Base-by-base conservation (phyloP, 2,329 filamentous ascomycete species). In the Neopestalotiopsis clavispora region DNA sequence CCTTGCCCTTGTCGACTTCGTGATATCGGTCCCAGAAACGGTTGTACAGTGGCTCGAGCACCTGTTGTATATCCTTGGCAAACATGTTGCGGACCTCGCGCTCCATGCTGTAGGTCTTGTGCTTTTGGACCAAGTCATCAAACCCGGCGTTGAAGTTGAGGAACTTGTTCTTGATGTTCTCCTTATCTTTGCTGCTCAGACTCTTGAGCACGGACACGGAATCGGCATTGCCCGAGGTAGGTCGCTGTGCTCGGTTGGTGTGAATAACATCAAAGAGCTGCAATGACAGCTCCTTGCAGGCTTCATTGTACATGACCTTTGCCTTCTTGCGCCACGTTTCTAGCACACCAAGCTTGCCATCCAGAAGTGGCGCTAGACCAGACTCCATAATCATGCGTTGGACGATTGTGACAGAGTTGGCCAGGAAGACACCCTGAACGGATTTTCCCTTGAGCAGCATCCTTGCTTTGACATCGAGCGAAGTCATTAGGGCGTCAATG, bases 11-110 rank as follows among this genome's bases (percentile, higher is more conserved):
- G 82, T 98, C 95, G 72, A 98, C 91, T 81, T 98, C 96, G 79
- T 98, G 95, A 79, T 99, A 99, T 34, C 95, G 89, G 81, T 98
- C 96, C 90, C 94, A 98, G 82, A 99, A 99, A 60, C 96, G 89
- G 71, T 92, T 92, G 82, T 99, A 99, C 14, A 99, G 86, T 67
- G 95, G 95, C 82, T 98, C 95, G 68, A 99, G 91, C 83, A 97
- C 94, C 75, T 91, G 91, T 79, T 96, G 94, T 72, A 98, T 91
- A 77, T 98, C 95, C 74, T 91, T 90, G 17, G 90, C 91, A 75
- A 98, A 88, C 81, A 92, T 89, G 71, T 89, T 87, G 58, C 94
- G 89, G 40, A 98, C 95, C 78, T 98, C 95, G 30, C 90, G 89
- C 82, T 99, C 96, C 93, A 98, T 97, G 75, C 86, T 91, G 76